Percentiles rank a stretch among this genome's conserved stretches.
Evolutionary conservation across 495 filamentous ascomycete species (phyloP).

Genomic region (Aspergillus conjunctus): DNA sequence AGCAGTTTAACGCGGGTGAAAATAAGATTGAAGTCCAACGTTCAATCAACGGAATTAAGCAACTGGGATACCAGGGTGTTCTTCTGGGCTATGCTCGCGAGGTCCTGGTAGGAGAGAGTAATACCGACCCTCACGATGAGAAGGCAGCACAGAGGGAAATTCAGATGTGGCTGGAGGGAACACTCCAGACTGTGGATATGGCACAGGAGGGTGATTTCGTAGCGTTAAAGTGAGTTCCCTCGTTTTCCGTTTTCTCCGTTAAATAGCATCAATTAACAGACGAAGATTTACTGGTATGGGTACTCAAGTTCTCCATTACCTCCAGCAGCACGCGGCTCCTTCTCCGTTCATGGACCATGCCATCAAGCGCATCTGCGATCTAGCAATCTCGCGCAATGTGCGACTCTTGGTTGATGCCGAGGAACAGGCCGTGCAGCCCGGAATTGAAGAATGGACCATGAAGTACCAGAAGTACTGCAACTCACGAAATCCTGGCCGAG

Average conservation of each 20-base stretch:
- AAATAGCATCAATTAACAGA: conserved; percentile 11
- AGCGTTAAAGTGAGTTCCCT: conserved; percentile 68
- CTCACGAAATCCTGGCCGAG: conserved; percentile 52
- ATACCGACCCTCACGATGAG: conserved; percentile 35
- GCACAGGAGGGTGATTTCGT: conserved; percentile 78
- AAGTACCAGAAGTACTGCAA: conserved; percentile 82
- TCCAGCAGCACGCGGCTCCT: conserved; percentile 61
- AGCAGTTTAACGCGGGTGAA: conserved; percentile 55
- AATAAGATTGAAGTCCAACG: conserved; percentile 49
- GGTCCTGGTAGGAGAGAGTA: conserved; percentile 43
- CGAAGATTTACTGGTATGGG: conserved; percentile 84
- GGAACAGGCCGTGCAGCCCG: conserved; percentile 75
- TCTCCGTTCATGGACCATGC: conserved; percentile 64
- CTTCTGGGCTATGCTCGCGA: conserved; percentile 52
- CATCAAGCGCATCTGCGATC: conserved; percentile 74
- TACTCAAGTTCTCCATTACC: conserved; percentile 64
- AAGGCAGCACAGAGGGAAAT: conserved; percentile 59
- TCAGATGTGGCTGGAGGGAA: conserved; percentile 71
- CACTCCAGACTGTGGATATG: conserved; percentile 74
- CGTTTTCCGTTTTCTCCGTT: background rate
- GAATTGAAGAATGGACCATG: conserved; percentile 85
- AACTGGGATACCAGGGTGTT: conserved; percentile 50
- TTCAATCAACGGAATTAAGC: conserved; percentile 46
- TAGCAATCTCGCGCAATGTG: conserved; percentile 70
- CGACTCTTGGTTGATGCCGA: conserved; percentile 88